Conservation (phyloP, 352 stramenopile species). For the Phytophthora brassicae region DNA sequence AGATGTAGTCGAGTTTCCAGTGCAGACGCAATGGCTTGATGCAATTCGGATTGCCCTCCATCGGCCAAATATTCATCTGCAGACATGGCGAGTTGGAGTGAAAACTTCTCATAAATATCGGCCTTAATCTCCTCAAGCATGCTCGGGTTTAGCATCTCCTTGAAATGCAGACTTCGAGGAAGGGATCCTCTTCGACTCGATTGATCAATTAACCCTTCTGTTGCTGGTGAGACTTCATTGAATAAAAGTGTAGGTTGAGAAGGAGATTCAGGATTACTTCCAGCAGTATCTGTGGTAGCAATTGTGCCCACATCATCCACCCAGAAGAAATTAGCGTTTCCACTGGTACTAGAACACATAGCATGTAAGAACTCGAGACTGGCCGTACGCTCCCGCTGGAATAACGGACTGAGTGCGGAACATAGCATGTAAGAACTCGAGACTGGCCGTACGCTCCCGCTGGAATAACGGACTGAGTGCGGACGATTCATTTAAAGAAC, state of each 20-base stretch:
- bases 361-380: conserved; percentile 33
- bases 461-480: conserved; percentile 30
- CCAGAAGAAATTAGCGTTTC: neutral
- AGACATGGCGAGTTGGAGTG: conserved; percentile 34
- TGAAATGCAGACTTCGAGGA: conserved; percentile 42
- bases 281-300: neutral
- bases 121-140: conserved; percentile 65
- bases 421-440: conserved; percentile 37
- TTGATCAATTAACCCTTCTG: conserved; percentile 1
- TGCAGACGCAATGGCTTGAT: conserved; percentile 50
- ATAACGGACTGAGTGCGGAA: conserved; percentile 27
- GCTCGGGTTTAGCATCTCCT: conserved; percentile 50
- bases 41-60: conserved; percentile 35
- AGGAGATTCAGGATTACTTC: neutral
- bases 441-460: conserved; percentile 27
- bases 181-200: conserved; percentile 1
- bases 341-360: conserved; percentile 3
- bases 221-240: conserved; percentile 1
- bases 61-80: conserved; percentile 3
- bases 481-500: conserved; percentile 28
- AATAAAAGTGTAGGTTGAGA: neutral
- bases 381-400: conserved; percentile 28
- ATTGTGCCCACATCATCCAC: neutral
- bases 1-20: conserved; percentile 55
- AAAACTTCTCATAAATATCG: conserved; percentile 60